Base-by-base conservation (phyloP, 116 monocot genomes). In the Posidonia oceanica region DNA sequence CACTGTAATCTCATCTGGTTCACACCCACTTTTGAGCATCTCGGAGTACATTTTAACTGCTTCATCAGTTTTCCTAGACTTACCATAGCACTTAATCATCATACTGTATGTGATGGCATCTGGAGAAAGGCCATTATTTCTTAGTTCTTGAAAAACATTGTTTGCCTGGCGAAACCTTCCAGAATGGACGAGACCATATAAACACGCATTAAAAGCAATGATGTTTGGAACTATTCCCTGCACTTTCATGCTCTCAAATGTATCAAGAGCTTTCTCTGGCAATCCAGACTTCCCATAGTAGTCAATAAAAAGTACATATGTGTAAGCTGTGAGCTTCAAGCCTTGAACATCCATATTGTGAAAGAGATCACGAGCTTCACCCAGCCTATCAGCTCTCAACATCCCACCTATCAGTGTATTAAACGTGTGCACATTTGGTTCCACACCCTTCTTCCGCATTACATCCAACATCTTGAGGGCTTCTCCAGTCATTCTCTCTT, bases 31-130 rank as follows among this genome's bases (percentile, higher is more conserved):
- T 54, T 70, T 36, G 5, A 82, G 57, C 96, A 98, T 89, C 39
- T 93, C 83, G 69, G 56, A 60, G 68, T 83, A 93, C 63, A 92
- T 59, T 59, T 78, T 65, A 21, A 88, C 39, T 66, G 93, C 93
- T 68, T 81, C 83, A 66, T 86, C 82, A 29, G 52, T 69, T 82
- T 86, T 79, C 36, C 93, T 87, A 51, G 78, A 79, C 70, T 84
- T 93, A 59, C 77, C 81, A 70, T 82, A 93, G 71, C 98, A 92
- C 74, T 93, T 93, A 52, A 93, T 90, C 98, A 98, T 87, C 79
- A 79, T 83, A 71, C 80, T 85, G 64, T 98, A 98, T 17, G 90
- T 87, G 70, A 93, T 82, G 48, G 82, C 69, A 84, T 98, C 98
- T 14, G 93, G 90, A 76, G 82, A 73, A 61, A 89, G 74, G 13